Evolutionary conservation across 371 early-diverging fungal species (phyloP).

Genomic region (Lichtheimia ornata): DNA sequence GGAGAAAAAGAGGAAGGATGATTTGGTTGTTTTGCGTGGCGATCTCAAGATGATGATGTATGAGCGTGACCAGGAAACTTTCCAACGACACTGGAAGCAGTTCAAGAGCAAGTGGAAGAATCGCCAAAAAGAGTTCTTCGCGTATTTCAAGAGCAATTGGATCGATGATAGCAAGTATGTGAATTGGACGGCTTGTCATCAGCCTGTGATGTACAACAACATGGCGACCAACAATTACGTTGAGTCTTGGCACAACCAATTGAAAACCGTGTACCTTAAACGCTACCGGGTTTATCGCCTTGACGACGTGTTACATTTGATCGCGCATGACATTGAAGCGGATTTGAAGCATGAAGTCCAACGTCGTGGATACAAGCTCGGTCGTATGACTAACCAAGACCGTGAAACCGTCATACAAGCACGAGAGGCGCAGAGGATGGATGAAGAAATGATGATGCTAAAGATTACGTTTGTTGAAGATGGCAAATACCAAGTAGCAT

Average conservation of each 20-base stretch:
- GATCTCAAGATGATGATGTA: background rate
- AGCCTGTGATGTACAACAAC: slow-evolving; percentile 9
- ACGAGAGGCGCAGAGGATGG: too few relatives aligned
- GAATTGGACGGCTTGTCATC: background rate
- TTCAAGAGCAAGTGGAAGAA: background rate
- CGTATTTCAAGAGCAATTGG: background rate
- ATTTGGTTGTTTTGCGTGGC: too few relatives aligned
- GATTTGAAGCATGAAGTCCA: background rate
- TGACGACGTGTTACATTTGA: too few relatives aligned
- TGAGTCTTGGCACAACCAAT: slow-evolving; percentile 8
- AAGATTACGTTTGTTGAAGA: too few relatives aligned
- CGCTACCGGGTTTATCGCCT: background rate
- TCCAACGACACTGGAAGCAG: background rate
- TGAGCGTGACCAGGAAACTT: background rate
- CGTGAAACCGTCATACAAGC: too few relatives aligned
- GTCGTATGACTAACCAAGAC: too few relatives aligned
- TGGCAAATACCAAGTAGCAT: too few relatives aligned
- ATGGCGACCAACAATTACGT: slow-evolving; percentile 10
- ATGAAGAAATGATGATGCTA: too few relatives aligned
- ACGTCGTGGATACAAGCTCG: background rate
- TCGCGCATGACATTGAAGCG: too few relatives aligned
- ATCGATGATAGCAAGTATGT: background rate
- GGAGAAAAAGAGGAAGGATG: too few relatives aligned
- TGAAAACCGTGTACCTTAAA: slow-evolving; percentile 6
- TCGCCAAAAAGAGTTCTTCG: background rate